Conservation (phyloP, 257 asterid species). For the Rehmannia glutinosa region DNA sequence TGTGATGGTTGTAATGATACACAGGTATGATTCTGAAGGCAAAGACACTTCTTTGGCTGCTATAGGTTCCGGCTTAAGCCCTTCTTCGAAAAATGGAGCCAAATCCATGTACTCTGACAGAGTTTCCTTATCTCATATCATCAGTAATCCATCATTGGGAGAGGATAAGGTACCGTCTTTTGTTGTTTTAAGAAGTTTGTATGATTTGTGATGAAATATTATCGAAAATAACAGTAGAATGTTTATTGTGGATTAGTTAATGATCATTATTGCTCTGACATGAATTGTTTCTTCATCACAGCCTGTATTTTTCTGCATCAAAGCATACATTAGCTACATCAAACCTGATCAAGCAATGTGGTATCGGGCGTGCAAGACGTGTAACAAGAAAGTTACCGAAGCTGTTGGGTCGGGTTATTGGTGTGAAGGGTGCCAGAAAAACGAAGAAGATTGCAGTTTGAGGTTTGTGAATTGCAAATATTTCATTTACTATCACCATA, state of each 20-base stretch:
- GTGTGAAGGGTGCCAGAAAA: conserved; percentile 83
- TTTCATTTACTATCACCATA: too few relatives aligned
- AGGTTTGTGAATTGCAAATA: too few relatives aligned
- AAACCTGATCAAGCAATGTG: conserved; percentile 91
- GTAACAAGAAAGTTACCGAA: conserved; percentile 87
- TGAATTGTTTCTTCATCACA: conserved; percentile 23
- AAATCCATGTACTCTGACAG: conserved; percentile 66
- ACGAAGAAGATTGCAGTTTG: conserved; percentile 50
- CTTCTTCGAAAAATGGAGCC: conserved; percentile 39
- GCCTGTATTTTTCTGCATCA: conserved; percentile 69
- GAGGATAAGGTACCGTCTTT: conserved; percentile 63
- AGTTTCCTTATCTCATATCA: conserved; percentile 67
- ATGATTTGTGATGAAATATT: not conserved
- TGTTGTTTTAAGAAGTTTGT: not conserved
- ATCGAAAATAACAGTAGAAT: not conserved
- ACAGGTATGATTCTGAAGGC: conserved; percentile 92
- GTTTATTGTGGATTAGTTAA: not conserved
- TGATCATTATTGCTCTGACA: not conserved
- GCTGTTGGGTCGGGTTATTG: conserved; percentile 81
- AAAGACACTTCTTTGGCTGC: conserved; percentile 70
- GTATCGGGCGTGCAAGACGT: conserved; percentile 90
- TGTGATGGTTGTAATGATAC: not conserved
- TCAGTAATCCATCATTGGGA: conserved; percentile 67
- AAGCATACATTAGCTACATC: conserved; percentile 64
- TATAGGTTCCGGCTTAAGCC: conserved; percentile 63